phyloP scores from a whole-genome alignment of 371 early-diverging fungal genomes.

The Mycotypha africana region DNA sequence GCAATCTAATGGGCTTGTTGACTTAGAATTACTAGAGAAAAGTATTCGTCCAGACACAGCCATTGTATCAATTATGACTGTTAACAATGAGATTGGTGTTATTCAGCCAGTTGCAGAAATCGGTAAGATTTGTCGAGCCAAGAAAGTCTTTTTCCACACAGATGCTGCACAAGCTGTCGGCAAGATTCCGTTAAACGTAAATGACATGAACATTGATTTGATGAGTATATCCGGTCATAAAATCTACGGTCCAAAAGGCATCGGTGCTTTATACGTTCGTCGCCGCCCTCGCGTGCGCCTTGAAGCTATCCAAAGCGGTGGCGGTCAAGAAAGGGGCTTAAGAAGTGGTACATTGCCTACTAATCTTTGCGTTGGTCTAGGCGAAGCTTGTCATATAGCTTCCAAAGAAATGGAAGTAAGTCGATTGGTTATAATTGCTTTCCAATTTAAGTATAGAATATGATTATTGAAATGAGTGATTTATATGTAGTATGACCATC shows the following conservation, averaged over 20 bases:
- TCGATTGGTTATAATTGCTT: slow-evolving; percentile 13
- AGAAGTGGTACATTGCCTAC: slow-evolving; percentile 98
- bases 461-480: too few relatives aligned
- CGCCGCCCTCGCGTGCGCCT: slow-evolving; percentile 95
- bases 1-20: slow-evolving; percentile 80
- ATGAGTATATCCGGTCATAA: slow-evolving; percentile 99
- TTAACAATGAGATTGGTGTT: slow-evolving; percentile 99
- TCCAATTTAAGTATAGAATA: too few relatives aligned
- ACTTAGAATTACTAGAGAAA: slow-evolving; percentile 69
- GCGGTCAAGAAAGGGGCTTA: slow-evolving; percentile 99
- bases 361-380: slow-evolving; percentile 97
- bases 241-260: slow-evolving; percentile 99
- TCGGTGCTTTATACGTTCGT: slow-evolving; percentile 96
- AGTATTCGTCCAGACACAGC: slow-evolving; percentile 93
- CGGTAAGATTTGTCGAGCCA: slow-evolving; percentile 81
- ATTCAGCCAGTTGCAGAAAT: slow-evolving; percentile 96
- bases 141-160: slow-evolving; percentile 94
- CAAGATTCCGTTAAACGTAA: slow-evolving; percentile 96
- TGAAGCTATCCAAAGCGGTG: slow-evolving; percentile 92
- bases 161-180: slow-evolving; percentile 99
- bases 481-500: slow-evolving; percentile 80
- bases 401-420: slow-evolving; percentile 84
- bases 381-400: slow-evolving; percentile 93
- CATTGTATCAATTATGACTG: slow-evolving; percentile 96
- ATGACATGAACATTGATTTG: slow-evolving; percentile 94